These are phyloP conservation scores for Leccinum barrowsii DNA, from an alignment of 768 basidiomycete species.

Conservation along the genomic window DNA sequence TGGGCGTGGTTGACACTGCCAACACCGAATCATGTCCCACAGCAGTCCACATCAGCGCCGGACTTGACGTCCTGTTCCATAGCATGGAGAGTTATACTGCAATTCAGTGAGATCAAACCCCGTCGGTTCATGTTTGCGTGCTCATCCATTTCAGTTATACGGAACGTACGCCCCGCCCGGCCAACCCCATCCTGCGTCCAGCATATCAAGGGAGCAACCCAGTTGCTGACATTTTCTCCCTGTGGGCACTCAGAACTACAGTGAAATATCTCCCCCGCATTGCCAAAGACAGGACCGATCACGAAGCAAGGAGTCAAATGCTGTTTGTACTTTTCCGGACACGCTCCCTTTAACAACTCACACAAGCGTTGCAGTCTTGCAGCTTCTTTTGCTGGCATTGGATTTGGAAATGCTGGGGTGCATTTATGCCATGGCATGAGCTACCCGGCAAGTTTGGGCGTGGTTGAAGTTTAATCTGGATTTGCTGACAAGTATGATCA, in stretches of 20 bases:
- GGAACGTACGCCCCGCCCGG: constrained; percentile 83
- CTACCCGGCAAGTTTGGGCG: constrained; percentile 57
- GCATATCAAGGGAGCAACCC: constrained; percentile 94
- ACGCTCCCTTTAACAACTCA: background rate
- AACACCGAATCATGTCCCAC: constrained; percentile 91
- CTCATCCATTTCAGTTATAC: constrained; percentile 56
- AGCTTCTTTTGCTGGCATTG: constrained; percentile 92
- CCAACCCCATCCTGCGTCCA: constrained; percentile 87
- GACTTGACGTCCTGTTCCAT: constrained; percentile 94
- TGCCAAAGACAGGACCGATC: constrained; percentile 71
- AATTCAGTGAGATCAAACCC: constrained; percentile 62
- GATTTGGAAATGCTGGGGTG: constrained; percentile 91
- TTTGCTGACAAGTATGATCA: constrained; percentile 27
- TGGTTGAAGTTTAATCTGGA: background rate
- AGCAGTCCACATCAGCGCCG: constrained; percentile 92
- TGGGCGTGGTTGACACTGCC: constrained; percentile 84
- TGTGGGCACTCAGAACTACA: constrained; percentile 89
- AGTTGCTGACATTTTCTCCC: constrained; percentile 92
- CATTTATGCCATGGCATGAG: constrained; percentile 90
- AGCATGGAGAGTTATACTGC: constrained; percentile 93
- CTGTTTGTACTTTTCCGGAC: constrained; percentile 48
- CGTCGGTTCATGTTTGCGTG: constrained; percentile 1
- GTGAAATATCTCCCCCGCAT: constrained; percentile 87
- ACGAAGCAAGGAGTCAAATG: constrained; percentile 87
- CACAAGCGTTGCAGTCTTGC: constrained; percentile 55